These are phyloP conservation scores for Fomitopsis betulina DNA, from an alignment of 1,284 basidiomycete species.

Conservation along the genomic window DNA sequence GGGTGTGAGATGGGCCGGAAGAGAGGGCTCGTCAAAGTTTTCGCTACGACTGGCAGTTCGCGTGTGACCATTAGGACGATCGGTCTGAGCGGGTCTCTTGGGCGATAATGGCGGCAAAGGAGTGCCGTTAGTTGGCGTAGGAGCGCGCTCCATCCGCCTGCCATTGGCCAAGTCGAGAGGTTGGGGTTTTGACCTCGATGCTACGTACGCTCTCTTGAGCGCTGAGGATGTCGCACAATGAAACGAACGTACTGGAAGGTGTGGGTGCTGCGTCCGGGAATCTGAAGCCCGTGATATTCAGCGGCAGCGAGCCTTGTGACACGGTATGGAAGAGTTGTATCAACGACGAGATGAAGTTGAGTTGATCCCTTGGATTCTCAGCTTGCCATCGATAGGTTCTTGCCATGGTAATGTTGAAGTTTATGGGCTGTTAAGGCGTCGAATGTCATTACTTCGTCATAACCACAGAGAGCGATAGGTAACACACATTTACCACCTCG, in stretches of 20 bases:
- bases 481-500: conserved; percentile 59
- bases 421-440: conserved; percentile 22
- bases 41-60: conserved; percentile 16
- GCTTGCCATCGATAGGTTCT: conserved; percentile 88
- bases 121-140: conserved; percentile 25
- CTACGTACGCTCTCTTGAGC: conserved; percentile 13
- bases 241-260: conserved; percentile 29
- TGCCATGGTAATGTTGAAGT: conserved; percentile 79
- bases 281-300: conserved; percentile 53
- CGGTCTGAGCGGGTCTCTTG: conserved; percentile 20
- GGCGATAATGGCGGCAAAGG: conserved; percentile 23
- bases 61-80: conserved; percentile 12
- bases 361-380: conserved; percentile 69
- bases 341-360: conserved; percentile 63
- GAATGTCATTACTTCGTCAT: background rate
- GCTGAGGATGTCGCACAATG: background rate
- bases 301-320: conserved; percentile 41
- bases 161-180: conserved; percentile 11
- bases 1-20: conserved; percentile 13
- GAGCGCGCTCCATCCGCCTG: conserved; percentile 26
- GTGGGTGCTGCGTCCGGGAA: conserved; percentile 31
- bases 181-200: conserved; percentile 24
- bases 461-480: background rate
- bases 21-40: conserved; percentile 11
- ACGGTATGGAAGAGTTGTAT: conserved; percentile 68